Percentiles rank a stretch among this genome's conserved stretches.
These are phyloP conservation scores for Metschnikowia sp. DNA, from an alignment of 805 yeast species.

Conservation along the genomic window DNA sequence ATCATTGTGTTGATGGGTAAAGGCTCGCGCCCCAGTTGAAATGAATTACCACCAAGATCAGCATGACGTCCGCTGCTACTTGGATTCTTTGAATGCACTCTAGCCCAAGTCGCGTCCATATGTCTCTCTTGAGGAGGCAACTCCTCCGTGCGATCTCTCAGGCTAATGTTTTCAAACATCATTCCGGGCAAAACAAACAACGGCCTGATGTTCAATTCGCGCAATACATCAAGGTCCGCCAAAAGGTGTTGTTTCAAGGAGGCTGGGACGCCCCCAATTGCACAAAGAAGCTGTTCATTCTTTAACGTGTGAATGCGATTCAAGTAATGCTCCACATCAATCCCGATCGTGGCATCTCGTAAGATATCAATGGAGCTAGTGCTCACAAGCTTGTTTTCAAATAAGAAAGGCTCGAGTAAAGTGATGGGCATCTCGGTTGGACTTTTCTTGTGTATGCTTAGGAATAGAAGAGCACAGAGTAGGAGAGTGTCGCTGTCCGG, in stretches of 20 bases:
- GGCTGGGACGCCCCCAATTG: conserved; percentile 78
- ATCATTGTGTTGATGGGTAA: conserved; percentile 49
- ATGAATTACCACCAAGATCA: conserved; percentile 38
- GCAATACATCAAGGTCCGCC: conserved; percentile 59
- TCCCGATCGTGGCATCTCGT: conserved; percentile 68
- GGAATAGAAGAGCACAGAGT: too few relatives aligned
- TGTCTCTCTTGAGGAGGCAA: conserved; percentile 39
- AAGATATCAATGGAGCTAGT: conserved; percentile 62
- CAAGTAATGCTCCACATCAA: conserved; percentile 79
- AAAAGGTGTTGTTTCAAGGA: conserved; percentile 55
- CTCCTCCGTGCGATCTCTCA: conserved; percentile 32
- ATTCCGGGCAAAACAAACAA: conserved; percentile 77
- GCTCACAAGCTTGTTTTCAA: conserved; percentile 62
- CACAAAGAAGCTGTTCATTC: conserved; percentile 67
- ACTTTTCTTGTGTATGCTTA: too few relatives aligned
- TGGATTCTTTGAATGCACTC: conserved; percentile 26
- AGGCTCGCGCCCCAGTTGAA: conserved; percentile 51
- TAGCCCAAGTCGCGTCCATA: conserved; percentile 38
- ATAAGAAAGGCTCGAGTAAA: conserved; percentile 64
- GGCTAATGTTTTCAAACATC: conserved; percentile 35
- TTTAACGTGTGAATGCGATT: conserved; percentile 57
- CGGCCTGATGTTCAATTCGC: conserved; percentile 66
- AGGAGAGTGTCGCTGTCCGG: too few relatives aligned
- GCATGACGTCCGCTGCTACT: conserved; percentile 18
- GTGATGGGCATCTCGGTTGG: conserved; percentile 36